These are phyloP conservation scores for Ascocoryne sarcoides DNA, from an alignment of 2,329 filamentous ascomycete species.

Conservation along the genomic window DNA sequence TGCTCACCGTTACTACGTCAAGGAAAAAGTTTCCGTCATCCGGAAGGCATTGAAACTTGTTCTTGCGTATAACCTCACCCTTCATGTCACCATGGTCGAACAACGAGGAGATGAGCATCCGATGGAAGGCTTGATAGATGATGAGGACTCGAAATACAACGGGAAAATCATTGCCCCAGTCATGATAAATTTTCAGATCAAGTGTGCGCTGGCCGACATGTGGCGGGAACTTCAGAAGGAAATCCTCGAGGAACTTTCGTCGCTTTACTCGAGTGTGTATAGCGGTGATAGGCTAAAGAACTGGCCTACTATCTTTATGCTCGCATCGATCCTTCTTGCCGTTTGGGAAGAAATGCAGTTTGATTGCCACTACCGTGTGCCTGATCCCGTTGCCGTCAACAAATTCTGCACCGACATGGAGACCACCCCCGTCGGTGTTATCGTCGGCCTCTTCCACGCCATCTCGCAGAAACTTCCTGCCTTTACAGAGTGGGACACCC, in stretches of 20 bases:
- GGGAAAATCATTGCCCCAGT: slow-evolving; percentile 89
- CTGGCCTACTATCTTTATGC: slow-evolving; percentile 98
- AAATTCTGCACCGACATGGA: slow-evolving; percentile 98
- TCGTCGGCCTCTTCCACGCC: slow-evolving; percentile 92
- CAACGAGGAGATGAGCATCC: slow-evolving; percentile 73
- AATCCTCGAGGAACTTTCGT: slow-evolving; percentile 85
- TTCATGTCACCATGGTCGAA: slow-evolving; percentile 92
- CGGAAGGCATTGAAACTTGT: slow-evolving; percentile 93
- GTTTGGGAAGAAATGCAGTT: slow-evolving; percentile 99
- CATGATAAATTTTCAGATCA: slow-evolving; percentile 99
- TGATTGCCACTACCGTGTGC: slow-evolving; percentile 91
- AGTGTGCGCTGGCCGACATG: slow-evolving; percentile 94
- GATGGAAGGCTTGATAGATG: slow-evolving; percentile 75
- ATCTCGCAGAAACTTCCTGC: slow-evolving; percentile 94
- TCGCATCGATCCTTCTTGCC: slow-evolving; percentile 83
- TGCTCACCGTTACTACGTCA: slow-evolving; percentile 83
- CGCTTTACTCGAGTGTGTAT: slow-evolving; percentile 94
- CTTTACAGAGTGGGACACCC: slow-evolving; percentile 89
- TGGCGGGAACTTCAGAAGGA: slow-evolving; percentile 97
- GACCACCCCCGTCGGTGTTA: slow-evolving; percentile 87
- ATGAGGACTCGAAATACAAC: slow-evolving; percentile 76
- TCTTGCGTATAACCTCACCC: slow-evolving; percentile 88
- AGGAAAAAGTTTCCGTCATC: slow-evolving; percentile 80
- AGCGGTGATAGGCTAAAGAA: slow-evolving; percentile 96
- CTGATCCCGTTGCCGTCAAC: slow-evolving; percentile 72